These are phyloP conservation scores for Spergularia azorica DNA, from an alignment of 179 eudicot genomes.

Conservation along the genomic window DNA sequence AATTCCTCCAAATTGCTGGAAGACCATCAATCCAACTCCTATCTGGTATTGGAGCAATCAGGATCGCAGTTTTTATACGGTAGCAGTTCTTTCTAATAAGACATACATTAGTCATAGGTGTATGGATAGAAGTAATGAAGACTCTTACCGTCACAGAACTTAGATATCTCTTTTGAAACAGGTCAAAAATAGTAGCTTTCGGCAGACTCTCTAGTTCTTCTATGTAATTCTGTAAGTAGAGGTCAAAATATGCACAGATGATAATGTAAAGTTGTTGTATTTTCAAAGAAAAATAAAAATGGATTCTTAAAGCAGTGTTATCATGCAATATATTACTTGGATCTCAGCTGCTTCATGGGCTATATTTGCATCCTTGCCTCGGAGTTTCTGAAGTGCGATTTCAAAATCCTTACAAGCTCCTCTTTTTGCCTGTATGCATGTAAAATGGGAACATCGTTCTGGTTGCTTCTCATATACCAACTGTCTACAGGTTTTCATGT, in stretches of 20 bases:
- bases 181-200: conserved; percentile 61
- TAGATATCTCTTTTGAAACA: conserved; percentile 74
- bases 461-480: background rate
- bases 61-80: background rate
- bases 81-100: background rate
- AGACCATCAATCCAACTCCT: conserved; percentile 50
- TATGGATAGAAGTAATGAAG: background rate
- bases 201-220: conserved; percentile 73
- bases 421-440: conserved; percentile 59
- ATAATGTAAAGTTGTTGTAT: background rate
- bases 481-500: background rate
- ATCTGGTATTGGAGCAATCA: conserved; percentile 24
- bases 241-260: conserved; percentile 4
- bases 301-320: too few relatives aligned
- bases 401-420: conserved; percentile 67
- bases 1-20: conserved; percentile 51
- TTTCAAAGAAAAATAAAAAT: too few relatives aligned
- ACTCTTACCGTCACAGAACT: conserved; percentile 62
- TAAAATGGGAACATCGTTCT: background rate
- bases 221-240: conserved; percentile 59
- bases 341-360: conserved; percentile 82
- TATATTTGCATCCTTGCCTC: conserved; percentile 73
- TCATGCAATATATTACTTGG: conserved; percentile 42
- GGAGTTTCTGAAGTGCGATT: conserved; percentile 59
- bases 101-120: background rate